Conservation (phyloP, 371 early-diverging fungal genomes). For the Cokeromyces recurvatus region DNA sequence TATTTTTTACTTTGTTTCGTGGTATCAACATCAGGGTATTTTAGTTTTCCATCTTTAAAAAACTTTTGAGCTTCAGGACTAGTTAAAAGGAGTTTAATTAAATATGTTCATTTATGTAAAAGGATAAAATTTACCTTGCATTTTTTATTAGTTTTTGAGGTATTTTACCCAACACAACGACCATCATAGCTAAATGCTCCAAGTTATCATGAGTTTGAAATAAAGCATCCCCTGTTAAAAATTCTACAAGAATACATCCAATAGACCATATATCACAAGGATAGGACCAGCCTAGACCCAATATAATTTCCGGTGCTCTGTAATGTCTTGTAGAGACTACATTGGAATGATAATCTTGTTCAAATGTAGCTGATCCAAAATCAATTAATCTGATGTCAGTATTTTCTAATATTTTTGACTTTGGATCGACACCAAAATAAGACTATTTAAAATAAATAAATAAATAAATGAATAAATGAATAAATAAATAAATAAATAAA, state of each 20-base stretch:
- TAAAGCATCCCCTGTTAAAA: conserved; percentile 91
- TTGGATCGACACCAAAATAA: conserved; percentile 9
- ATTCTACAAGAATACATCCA: conserved; percentile 94
- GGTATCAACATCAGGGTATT: conserved; percentile 67
- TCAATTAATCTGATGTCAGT: conserved; percentile 91
- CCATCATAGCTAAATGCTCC: conserved; percentile 75
- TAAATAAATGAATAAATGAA: too few relatives aligned
- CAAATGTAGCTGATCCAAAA: conserved; percentile 95
- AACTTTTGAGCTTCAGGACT: conserved; percentile 54
- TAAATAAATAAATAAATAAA: too few relatives aligned
- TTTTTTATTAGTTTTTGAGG: conserved; percentile 14
- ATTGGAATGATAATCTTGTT: conserved; percentile 86
- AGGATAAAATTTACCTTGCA: conserved; percentile 7
- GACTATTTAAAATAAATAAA: too few relatives aligned
- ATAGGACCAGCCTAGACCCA: conserved; percentile 89
- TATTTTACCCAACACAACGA: conserved; percentile 52
- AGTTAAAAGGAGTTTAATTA: neutral
- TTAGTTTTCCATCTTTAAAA: conserved; percentile 51
- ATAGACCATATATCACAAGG: conserved; percentile 98
- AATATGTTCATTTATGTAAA: neutral
- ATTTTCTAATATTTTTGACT: conserved; percentile 53
- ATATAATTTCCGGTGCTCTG: conserved; percentile 95
- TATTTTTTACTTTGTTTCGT: conserved; percentile 61
- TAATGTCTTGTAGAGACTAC: conserved; percentile 94
- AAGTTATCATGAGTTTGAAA: conserved; percentile 91